These are phyloP conservation scores for Tillandsia leiboldiana DNA, from an alignment of 176 grass and related monocot species.

Conservation along the genomic window DNA sequence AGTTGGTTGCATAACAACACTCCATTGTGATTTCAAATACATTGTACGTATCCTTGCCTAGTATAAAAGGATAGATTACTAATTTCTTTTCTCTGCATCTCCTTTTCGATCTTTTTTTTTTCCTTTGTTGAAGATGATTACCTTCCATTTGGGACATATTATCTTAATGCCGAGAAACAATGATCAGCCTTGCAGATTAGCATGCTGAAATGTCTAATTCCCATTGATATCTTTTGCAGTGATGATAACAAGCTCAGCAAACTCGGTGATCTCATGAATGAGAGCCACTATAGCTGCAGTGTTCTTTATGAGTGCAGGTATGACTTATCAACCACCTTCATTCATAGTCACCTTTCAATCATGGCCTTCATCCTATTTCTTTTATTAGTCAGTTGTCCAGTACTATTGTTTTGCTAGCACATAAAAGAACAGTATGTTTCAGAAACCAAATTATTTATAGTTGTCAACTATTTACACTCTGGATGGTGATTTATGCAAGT, in stretches of 20 bases:
- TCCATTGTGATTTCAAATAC: too few species aligned
- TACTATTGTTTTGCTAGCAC: too few species aligned
- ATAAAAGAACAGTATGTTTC: too few species aligned
- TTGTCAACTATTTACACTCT: too few species aligned
- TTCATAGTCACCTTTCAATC: not conserved
- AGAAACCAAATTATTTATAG: too few species aligned
- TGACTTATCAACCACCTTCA: not conserved
- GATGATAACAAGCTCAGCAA: constrained; percentile 62
- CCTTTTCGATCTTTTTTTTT: not conserved
- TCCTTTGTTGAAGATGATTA: too few species aligned
- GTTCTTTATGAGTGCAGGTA: constrained; percentile 94
- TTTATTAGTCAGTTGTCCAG: too few species aligned
- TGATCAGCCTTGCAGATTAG: not conserved
- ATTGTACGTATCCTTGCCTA: not conserved
- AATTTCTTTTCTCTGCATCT: not conserved
- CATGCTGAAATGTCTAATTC: not conserved
- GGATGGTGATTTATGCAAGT: too few species aligned
- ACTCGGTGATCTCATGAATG: constrained; percentile 86
- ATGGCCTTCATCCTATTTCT: not conserved
- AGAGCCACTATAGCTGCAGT: constrained; percentile 85
- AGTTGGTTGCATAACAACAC: too few species aligned
- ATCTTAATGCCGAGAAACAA: not conserved
- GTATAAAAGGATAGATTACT: not conserved
- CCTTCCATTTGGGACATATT: too few species aligned
- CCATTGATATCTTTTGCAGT: constrained; percentile 18